Percentiles rank a stretch among this genome's conserved stretches.
These are phyloP conservation scores for Leccinellum luteum DNA, from an alignment of 768 basidiomycete genomes.

Conservation along the genomic window DNA sequence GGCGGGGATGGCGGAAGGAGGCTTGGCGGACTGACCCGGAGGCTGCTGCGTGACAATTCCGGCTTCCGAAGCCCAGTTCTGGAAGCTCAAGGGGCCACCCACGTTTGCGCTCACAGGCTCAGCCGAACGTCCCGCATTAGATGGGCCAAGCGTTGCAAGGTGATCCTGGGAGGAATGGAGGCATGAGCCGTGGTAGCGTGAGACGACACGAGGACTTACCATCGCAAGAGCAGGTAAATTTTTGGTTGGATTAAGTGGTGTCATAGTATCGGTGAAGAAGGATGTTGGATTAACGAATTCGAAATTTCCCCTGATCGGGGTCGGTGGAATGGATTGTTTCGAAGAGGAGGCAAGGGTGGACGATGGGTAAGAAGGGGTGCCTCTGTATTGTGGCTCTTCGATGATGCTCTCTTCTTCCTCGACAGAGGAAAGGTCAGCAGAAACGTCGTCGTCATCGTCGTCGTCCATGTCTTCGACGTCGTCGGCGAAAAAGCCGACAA, in stretches of 20 bases:
- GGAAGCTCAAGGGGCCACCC: slow-evolving; percentile 22
- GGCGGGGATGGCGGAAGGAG: neutral
- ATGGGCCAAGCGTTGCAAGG: slow-evolving; percentile 27
- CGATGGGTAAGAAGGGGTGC: neutral
- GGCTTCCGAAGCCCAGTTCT: slow-evolving; percentile 33
- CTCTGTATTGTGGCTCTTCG: slow-evolving; percentile 18
- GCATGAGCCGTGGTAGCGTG: slow-evolving; percentile 7
- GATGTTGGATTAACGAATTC: slow-evolving; percentile 30
- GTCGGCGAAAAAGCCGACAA: slow-evolving; percentile 28
- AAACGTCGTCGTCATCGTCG: slow-evolving; percentile 11
- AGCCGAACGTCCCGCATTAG: slow-evolving; percentile 20
- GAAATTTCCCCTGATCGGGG: slow-evolving; percentile 20
- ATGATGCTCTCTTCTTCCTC: slow-evolving; percentile 19
- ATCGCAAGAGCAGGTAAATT: slow-evolving; percentile 32
- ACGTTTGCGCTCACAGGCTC: slow-evolving; percentile 14
- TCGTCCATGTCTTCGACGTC: slow-evolving; percentile 25
- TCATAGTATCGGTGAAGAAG: slow-evolving; percentile 19
- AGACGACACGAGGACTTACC: slow-evolving; percentile 16
- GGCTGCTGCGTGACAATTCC: slow-evolving; percentile 21
- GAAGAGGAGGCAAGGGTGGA: neutral
- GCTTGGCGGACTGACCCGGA: slow-evolving; percentile 10
- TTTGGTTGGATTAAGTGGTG: slow-evolving; percentile 24
- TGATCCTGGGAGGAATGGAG: slow-evolving; percentile 21
- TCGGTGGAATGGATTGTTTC: slow-evolving; percentile 18
- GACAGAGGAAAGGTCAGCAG: slow-evolving; percentile 6